Evolutionary conservation across 1,139 yeast species (phyloP).

Genomic region (Citeromyces siamensis): DNA sequence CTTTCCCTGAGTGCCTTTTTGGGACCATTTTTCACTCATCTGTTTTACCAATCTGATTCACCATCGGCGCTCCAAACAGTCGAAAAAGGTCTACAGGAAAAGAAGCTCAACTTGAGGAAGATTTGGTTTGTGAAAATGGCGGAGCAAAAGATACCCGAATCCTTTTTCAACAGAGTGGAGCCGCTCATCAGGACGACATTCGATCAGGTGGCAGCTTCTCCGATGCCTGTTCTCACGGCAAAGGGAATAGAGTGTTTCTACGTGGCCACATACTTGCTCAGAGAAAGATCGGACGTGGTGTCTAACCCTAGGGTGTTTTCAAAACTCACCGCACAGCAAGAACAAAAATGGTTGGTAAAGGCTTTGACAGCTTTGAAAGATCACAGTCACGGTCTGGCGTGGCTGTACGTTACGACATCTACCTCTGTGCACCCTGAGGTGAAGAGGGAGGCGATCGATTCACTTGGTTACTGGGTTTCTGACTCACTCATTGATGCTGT

Average conservation of each 20-base stretch:
- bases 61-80: slow-evolving; percentile 21
- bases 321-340: slow-evolving; percentile 31
- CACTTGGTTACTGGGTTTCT: slow-evolving; percentile 25
- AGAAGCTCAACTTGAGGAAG: slow-evolving; percentile 48
- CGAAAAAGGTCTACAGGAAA: slow-evolving; percentile 48
- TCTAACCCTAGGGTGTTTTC: slow-evolving; percentile 32
- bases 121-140: slow-evolving; percentile 57
- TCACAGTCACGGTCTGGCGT: slow-evolving; percentile 21
- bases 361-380: slow-evolving; percentile 21
- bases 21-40: slow-evolving; percentile 34
- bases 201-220: slow-evolving; percentile 30
- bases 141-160: slow-evolving; percentile 13
- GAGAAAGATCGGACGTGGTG: slow-evolving; percentile 26
- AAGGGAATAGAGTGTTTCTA: slow-evolving; percentile 38
- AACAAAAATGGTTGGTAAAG: slow-evolving; percentile 38
- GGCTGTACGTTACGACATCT: slow-evolving; percentile 31
- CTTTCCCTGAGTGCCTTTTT: slow-evolving; percentile 36
- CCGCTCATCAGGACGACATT: slow-evolving; percentile 25
- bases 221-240: slow-evolving; percentile 33
- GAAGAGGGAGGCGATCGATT: slow-evolving; percentile 21
- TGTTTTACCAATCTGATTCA: slow-evolving; percentile 15
- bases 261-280: slow-evolving; percentile 20
- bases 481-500: slow-evolving; percentile 2
- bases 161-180: slow-evolving; percentile 13
- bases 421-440: slow-evolving; percentile 21